Evolutionary conservation across 331 rosid species (phyloP), one percentile per base, ranked within the genome.

Genomic region (Dryas integrifolia): DNA sequence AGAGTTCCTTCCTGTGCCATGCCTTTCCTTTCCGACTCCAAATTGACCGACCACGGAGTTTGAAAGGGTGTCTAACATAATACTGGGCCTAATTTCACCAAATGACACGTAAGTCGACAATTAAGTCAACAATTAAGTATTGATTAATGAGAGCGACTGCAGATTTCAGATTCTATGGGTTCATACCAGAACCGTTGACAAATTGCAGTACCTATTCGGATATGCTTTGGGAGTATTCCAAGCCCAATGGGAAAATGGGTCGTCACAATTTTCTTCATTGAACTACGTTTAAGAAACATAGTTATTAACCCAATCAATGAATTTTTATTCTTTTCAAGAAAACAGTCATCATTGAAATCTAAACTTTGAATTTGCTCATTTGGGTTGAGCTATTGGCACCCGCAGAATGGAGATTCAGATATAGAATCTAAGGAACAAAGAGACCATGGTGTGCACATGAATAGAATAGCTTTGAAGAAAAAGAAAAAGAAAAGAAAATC

Each of bases 11-110:
- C 40, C 47, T 44, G 6, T 24, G 44, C 9, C 0, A 0, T 3
- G 21, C 12, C 9, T 38, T 7, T 53, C 12, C n/a, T 7, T 52
- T 41, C 35, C 38, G 9, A 7, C 2, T 74, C 65, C 73, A 69
- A 74, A 74, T 46, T 50, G 66, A 73, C 83, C 79, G 81, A 75
- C 88, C 81, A 83, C 46, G 80, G 74, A 59, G 14, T 67, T 72
- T 70, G 62, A 40, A 79, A 24, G 41, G 11, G 65, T 11, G 46
- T 58, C 38, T 64, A 59, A 44, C 7, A 15, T 9, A 24, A 5
- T 13, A 2, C 0, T 4, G 21, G 47, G 61, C 18, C n/a, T 78
- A 55, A 49, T 15, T 69, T 11, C 50, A 26, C 26, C 16, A 72
- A 72, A 69, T 53, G 55, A 65, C 26, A 58, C 4, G 5, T 65